phyloP scores from a whole-genome alignment of 2,329 filamentous ascomycete genomes.

The Pseudogymnoascus sp. region DNA sequence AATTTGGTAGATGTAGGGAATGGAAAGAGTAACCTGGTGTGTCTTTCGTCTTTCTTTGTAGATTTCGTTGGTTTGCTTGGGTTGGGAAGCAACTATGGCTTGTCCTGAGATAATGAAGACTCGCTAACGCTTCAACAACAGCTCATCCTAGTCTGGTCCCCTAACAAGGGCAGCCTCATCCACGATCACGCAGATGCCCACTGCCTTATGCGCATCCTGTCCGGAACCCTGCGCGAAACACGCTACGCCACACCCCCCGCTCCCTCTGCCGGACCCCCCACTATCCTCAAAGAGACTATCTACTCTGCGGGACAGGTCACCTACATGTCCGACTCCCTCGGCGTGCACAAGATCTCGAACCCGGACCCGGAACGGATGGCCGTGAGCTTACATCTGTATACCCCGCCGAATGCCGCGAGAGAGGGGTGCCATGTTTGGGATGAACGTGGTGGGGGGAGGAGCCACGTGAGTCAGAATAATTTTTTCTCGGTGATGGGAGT shows the following conservation, averaged over 20 bases:
- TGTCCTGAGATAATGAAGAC: background rate
- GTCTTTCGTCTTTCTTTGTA: constrained; percentile 18
- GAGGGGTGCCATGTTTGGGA: constrained; percentile 78
- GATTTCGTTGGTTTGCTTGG: background rate
- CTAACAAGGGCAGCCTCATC: constrained; percentile 73
- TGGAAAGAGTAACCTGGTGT: constrained; percentile 49
- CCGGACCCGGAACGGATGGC: constrained; percentile 62
- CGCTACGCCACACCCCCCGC: constrained; percentile 53
- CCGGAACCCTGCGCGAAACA: constrained; percentile 71
- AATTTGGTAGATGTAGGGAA: constrained; percentile 89
- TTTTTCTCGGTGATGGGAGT: constrained; percentile 52
- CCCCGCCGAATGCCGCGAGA: constrained; percentile 79
- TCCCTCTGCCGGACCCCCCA: constrained; percentile 46
- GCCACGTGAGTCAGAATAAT: constrained; percentile 60
- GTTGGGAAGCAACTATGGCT: background rate
- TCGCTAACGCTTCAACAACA: constrained; percentile 29
- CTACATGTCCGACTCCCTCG: constrained; percentile 87
- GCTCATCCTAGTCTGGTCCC: constrained; percentile 85
- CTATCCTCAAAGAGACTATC: constrained; percentile 56
- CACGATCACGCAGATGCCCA: constrained; percentile 87
- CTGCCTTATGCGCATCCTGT: constrained; percentile 85
- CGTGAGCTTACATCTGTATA: constrained; percentile 81
- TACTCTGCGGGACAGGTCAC: constrained; percentile 68
- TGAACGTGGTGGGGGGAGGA: constrained; percentile 63
- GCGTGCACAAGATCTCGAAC: constrained; percentile 77